phyloP scores from a whole-genome alignment of 306 rosid genomes.

The Malus domestica region DNA sequence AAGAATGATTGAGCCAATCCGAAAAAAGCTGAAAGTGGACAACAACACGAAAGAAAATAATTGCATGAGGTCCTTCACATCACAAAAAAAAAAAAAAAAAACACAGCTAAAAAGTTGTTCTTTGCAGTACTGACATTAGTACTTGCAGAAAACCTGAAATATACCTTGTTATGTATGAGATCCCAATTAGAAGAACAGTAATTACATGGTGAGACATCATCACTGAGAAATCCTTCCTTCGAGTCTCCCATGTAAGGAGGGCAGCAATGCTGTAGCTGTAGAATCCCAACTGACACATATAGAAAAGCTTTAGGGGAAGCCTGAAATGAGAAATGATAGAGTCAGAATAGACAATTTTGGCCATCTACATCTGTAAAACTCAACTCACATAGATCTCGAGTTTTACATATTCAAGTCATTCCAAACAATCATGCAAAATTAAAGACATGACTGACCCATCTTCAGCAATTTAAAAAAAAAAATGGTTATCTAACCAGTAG shows the following conservation, averaged over 20 bases:
- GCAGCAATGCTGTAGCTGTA: slow-evolving; percentile 86
- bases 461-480: not conserved
- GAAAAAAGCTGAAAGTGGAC: slow-evolving; percentile 66
- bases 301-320: slow-evolving; percentile 57
- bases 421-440: not conserved
- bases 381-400: not conserved
- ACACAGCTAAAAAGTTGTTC: not conserved
- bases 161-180: slow-evolving; percentile 76
- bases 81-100: not conserved
- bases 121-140: not conserved
- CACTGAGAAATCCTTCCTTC: slow-evolving; percentile 92
- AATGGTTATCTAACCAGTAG: not conserved
- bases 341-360: slow-evolving; percentile 15
- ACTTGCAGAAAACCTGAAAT: slow-evolving; percentile 1
- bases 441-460: not conserved
- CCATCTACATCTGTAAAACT: not conserved
- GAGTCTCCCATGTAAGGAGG: slow-evolving; percentile 86
- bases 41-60: not conserved
- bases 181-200: slow-evolving; percentile 68
- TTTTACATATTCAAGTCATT: not conserved
- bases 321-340: slow-evolving; percentile 41
- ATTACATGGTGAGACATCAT: slow-evolving; percentile 96
- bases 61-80: not conserved
- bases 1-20: slow-evolving; percentile 73
- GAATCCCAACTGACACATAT: slow-evolving; percentile 94